Base-by-base conservation (phyloP, 176 grass and related monocot genomes). In the Carex myosuroides region DNA sequence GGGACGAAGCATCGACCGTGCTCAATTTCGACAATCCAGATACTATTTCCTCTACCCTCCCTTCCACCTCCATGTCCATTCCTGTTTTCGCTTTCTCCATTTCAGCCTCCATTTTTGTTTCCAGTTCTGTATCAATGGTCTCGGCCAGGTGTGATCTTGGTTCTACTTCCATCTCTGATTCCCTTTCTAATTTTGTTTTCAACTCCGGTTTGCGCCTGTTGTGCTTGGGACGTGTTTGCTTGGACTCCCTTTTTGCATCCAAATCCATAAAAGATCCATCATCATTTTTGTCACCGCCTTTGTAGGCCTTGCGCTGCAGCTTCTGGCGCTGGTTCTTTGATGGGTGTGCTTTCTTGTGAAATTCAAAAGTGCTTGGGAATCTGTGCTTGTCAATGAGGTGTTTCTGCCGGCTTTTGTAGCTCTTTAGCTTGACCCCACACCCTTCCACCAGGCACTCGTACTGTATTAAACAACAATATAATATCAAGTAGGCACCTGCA, bases 401-500 rank as follows among this genome's bases (percentile, higher is more conserved):
- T 48, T 87, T 90, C 42, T 96, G 91, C 69, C 93, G 75, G 39
- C 90, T 94, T 78, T 88, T 95, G 76, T 95, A 99, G 22, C 59
- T 93, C 89, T 99, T 95, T 42, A 92, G 70, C 71, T 93, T 99
- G 33, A 85, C 85, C n/a, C 71, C 88, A 80, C 97, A 99, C 52
- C 93, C 87, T 87, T 99, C 96, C 75, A 99, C 96, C 86, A 99
- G 84, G 83, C 96, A 95, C 84, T 99, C 96, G 0, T 99, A 95
- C 96, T 99, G 76, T 66, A 57, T 50, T 18, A 88, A 52, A 77
- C 12, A 77, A 56, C 24, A 52, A 13, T 5, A 57, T 57, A 57
- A 71, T 56, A 56, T 77, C 48, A 76, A 55, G 44, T 76, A 55
- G n/a, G 44, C 17, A 29, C 20, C 20, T 75, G 42, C 46, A 30